Percentiles rank a stretch among this genome's conserved stretches.
These are phyloP conservation scores for Rubia peregrina DNA, from an alignment of 305 asterid genomes.

Conservation along the genomic window DNA sequence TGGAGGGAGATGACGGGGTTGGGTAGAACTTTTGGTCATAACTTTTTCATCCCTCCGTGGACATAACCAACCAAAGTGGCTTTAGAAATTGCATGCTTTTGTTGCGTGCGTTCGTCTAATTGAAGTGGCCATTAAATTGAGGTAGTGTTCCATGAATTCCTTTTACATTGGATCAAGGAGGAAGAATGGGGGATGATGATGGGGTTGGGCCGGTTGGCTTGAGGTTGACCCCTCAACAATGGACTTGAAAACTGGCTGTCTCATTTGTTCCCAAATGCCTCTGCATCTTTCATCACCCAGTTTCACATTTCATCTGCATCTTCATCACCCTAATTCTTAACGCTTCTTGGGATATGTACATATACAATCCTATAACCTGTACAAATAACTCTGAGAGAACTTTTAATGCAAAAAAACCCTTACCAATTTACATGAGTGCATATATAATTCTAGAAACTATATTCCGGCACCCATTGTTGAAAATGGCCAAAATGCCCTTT, in stretches of 20 bases:
- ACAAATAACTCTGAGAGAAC: no score
- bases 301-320: not conserved
- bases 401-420: no score
- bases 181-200: constrained; percentile 24
- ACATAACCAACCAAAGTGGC: constrained; percentile 23
- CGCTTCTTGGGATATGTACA: no score
- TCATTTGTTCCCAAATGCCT: constrained; percentile 58
- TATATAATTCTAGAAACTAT: no score
- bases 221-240: constrained; percentile 71
- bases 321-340: no score
- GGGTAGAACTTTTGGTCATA: not conserved
- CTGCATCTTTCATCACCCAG: constrained; percentile 30
- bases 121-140: constrained; percentile 19
- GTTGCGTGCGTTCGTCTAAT: constrained; percentile 48
- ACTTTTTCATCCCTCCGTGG: not conserved
- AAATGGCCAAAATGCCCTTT: no score
- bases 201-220: constrained; percentile 33
- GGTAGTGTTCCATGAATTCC: not conserved
- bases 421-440: no score
- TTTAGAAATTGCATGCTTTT: constrained; percentile 45
- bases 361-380: no score
- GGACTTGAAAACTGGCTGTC: constrained; percentile 38
- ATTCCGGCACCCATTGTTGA: no score
- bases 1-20: not conserved
- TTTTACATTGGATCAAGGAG: constrained; percentile 21